phyloP scores from a whole-genome alignment of 768 basidiomycete species.

The Udeniomyces megalosporus region DNA sequence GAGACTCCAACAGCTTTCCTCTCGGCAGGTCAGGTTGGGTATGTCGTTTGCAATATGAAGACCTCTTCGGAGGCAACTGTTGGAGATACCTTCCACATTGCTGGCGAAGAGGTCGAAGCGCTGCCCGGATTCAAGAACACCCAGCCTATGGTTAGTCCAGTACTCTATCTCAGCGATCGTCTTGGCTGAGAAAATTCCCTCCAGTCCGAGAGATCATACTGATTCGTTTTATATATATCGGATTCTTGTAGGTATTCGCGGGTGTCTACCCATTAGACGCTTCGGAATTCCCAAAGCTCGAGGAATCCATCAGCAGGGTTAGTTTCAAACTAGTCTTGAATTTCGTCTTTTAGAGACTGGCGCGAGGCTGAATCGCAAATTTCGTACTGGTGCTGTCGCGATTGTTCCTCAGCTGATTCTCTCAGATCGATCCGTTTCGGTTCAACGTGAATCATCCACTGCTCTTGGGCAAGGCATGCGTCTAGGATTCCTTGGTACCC shows the following conservation, averaged over 20 bases:
- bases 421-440: slow-evolving; percentile 73
- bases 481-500: slow-evolving; percentile 76
- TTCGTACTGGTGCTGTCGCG: too few species aligned
- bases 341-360: not conserved
- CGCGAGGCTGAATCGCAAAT: not conserved
- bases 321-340: slow-evolving; percentile 20
- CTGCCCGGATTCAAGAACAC: slow-evolving; percentile 82
- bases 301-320: slow-evolving; percentile 86
- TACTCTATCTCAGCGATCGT: not conserved
- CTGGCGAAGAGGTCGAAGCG: slow-evolving; percentile 56
- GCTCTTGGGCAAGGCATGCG: slow-evolving; percentile 91
- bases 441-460: slow-evolving; percentile 79
- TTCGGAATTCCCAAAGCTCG: slow-evolving; percentile 78
- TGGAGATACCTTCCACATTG: slow-evolving; percentile 76
- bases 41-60: slow-evolving; percentile 86
- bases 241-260: slow-evolving; percentile 55
- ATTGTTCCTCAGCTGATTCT: slow-evolving; percentile 48
- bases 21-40: slow-evolving; percentile 38
- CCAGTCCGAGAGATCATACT: not conserved
- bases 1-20: slow-evolving; percentile 48
- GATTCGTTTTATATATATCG: too few species aligned
- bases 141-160: slow-evolving; percentile 65
- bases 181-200: not conserved
- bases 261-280: slow-evolving; percentile 87
- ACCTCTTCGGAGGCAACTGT: slow-evolving; percentile 62